A percentile compares a stretch with the other conserved stretches of the same genome.
Evolutionary conservation across 2,329 filamentous ascomycete genomes (phyloP).

Genomic region (Sporothrix luriei): DNA sequence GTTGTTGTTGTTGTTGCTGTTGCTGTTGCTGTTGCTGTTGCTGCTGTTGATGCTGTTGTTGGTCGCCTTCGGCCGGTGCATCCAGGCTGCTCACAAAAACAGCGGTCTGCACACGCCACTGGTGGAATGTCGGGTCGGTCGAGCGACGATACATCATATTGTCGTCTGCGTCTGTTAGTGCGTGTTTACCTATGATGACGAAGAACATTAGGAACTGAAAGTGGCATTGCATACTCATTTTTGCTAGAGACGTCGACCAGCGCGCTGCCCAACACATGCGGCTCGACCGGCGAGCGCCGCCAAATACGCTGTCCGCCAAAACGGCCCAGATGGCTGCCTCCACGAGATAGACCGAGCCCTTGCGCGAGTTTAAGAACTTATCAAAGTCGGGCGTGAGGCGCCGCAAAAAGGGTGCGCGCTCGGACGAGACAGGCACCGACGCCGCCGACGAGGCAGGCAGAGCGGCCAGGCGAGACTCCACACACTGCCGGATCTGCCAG

Average conservation of each 20-base stretch:
- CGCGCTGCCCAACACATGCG: conserved; percentile 32
- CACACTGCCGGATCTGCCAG: conserved; percentile 31
- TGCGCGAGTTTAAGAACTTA: conserved; percentile 12
- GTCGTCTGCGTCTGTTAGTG: conserved; percentile 12
- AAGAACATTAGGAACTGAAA: not conserved
- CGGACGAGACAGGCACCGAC: conserved; percentile 1
- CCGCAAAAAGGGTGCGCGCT: conserved; percentile 18
- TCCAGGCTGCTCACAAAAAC: conserved; percentile 21
- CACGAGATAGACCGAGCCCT: conserved; percentile 21
- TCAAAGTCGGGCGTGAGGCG: conserved; percentile 26
- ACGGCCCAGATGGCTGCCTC: conserved; percentile 32
- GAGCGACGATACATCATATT: conserved; percentile 21
- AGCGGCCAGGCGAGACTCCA: conserved; percentile 20
- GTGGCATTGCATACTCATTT: conserved; percentile 25
- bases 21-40: conserved; percentile 4
- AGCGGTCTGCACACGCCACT: conserved; percentile 33
- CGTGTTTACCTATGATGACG: not conserved
- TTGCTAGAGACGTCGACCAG: conserved; percentile 14
- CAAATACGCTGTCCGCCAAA: conserved; percentile 30
- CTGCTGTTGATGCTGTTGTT: conserved; percentile 9
- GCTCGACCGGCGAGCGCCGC: conserved; percentile 26
- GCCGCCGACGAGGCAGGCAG: not conserved
- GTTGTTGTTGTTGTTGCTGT: too few species aligned
- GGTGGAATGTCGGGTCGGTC: conserved; percentile 30
- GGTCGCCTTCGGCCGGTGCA: not conserved